Evolutionary conservation across 345 rosid species (phyloP).

Genomic region (Linum lewisii): DNA sequence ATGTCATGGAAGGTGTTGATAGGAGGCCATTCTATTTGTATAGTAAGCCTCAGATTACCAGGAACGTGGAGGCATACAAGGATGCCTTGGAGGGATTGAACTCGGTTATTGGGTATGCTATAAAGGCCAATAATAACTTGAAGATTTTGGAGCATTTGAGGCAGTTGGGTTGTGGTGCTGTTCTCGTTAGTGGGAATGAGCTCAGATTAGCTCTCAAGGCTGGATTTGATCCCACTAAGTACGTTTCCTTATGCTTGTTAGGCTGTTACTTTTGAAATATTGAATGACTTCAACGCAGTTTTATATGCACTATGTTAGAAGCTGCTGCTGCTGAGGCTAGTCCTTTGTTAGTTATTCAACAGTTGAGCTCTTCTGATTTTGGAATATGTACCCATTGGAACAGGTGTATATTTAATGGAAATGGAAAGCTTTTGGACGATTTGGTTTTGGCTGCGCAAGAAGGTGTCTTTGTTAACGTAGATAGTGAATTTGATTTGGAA

Average conservation of each 20-base stretch:
- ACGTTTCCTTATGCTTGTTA: conserved; percentile 11
- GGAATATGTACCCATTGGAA: neutral
- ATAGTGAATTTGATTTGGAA: conserved; percentile 91
- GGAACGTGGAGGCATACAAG: conserved; percentile 74
- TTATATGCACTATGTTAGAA: neutral
- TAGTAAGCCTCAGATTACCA: conserved; percentile 80
- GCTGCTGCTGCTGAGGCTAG: neutral
- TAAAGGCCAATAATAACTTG: conserved; percentile 81
- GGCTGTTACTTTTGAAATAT: neutral
- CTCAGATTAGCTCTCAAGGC: conserved; percentile 80
- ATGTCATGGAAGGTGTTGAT: conserved; percentile 69
- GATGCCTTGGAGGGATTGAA: conserved; percentile 65
- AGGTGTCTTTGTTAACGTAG: conserved; percentile 92
- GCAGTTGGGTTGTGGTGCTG: conserved; percentile 85
- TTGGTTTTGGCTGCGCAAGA: conserved; percentile 86
- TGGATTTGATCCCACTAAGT: conserved; percentile 87
- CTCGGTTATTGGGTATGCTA: conserved; percentile 78
- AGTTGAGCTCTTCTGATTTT: neutral
- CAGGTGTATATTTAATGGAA: conserved; percentile 96
- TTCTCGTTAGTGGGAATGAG: conserved; percentile 91
- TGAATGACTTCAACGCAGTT: too few relatives aligned
- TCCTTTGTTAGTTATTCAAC: neutral
- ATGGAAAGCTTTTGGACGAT: conserved; percentile 86
- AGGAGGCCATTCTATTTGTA: conserved; percentile 83
- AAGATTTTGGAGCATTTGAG: conserved; percentile 96